Conservation (phyloP, 371 early-diverging fungal genomes). For the Apophysomyces trapeziformis region DNA sequence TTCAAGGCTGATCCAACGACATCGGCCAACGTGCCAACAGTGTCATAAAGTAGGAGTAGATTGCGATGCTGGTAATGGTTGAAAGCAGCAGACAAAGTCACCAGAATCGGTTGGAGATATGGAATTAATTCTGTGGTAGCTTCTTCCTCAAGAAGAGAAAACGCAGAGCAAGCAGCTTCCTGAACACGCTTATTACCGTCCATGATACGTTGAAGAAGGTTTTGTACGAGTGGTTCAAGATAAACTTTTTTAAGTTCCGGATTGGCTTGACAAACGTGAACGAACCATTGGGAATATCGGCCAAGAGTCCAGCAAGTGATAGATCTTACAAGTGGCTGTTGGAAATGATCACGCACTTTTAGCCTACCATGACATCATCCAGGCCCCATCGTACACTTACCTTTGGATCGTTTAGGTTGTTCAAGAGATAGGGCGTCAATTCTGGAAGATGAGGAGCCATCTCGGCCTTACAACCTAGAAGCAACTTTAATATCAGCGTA, state of each 20-base stretch:
- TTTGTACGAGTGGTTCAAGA: conserved; percentile 81
- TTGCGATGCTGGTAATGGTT: conserved; percentile 87
- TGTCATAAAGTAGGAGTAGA: conserved; percentile 89
- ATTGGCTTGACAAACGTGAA: conserved; percentile 55
- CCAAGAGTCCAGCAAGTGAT: conserved; percentile 98
- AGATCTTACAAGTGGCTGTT: conserved; percentile 88
- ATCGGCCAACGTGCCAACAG: conserved; percentile 90
- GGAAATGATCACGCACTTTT: background rate
- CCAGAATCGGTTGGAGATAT: conserved; percentile 81
- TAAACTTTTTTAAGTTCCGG: conserved; percentile 67
- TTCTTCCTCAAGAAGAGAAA: conserved; percentile 89
- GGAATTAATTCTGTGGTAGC: conserved; percentile 77
- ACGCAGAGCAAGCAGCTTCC: conserved; percentile 92
- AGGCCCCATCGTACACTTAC: conserved; percentile 30
- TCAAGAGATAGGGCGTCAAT: conserved; percentile 84
- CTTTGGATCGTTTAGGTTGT: conserved; percentile 80
- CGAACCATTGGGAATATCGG: conserved; percentile 88
- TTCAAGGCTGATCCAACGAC: conserved; percentile 81
- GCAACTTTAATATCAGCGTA: background rate
- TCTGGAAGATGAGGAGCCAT: conserved; percentile 89
- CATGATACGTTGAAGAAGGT: conserved; percentile 74
- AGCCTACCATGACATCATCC: background rate
- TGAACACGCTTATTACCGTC: conserved; percentile 95
- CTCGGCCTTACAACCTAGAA: conserved; percentile 72
- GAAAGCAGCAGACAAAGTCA: conserved; percentile 78